Conservation (phyloP, 768 basidiomycete species). For the Lenzites betulinus region DNA sequence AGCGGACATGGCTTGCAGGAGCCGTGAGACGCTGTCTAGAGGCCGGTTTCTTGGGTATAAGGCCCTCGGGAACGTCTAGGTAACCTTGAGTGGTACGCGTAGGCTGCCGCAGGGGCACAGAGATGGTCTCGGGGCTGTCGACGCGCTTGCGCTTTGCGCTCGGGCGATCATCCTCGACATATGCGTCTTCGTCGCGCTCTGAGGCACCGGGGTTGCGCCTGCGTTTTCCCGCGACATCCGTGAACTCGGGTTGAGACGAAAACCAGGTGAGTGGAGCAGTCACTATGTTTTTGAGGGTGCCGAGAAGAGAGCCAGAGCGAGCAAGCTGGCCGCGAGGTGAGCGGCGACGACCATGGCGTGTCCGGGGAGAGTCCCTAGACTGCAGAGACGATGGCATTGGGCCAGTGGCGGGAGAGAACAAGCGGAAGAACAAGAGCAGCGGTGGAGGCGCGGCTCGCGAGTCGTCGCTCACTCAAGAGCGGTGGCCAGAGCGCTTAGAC, state of each 20-base stretch:
- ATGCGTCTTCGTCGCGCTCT: conserved; percentile 22
- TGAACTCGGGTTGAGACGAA: conserved; percentile 27
- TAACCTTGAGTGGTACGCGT: conserved; percentile 28
- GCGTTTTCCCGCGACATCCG: conserved; percentile 37
- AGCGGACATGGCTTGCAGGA: conserved; percentile 17
- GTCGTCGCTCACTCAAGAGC: conserved; percentile 11
- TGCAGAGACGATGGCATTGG: conserved; percentile 17
- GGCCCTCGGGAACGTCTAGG: conserved; percentile 32
- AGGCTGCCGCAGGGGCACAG: conserved; percentile 2
- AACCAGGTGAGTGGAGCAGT: conserved; percentile 38
- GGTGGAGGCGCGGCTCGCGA: neutral
- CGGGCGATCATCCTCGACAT: conserved; percentile 24
- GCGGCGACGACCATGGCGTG: conserved; percentile 15
- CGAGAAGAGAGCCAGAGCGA: conserved; percentile 35
- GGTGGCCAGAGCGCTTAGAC: conserved; percentile 10
- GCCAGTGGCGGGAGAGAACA: conserved; percentile 12
- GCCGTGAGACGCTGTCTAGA: conserved; percentile 17
- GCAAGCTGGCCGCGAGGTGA: conserved; percentile 21
- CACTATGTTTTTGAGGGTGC: conserved; percentile 38
- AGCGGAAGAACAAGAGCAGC: conserved; percentile 5
- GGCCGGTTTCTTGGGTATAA: conserved; percentile 9
- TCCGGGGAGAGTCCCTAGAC: conserved; percentile 17
- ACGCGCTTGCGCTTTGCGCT: conserved; percentile 35
- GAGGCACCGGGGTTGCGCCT: conserved; percentile 24
- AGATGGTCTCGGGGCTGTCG: conserved; percentile 25